These are phyloP conservation scores for Cyberlindnera euphorbiae DNA, from an alignment of 805 yeast species.

Conservation along the genomic window DNA sequence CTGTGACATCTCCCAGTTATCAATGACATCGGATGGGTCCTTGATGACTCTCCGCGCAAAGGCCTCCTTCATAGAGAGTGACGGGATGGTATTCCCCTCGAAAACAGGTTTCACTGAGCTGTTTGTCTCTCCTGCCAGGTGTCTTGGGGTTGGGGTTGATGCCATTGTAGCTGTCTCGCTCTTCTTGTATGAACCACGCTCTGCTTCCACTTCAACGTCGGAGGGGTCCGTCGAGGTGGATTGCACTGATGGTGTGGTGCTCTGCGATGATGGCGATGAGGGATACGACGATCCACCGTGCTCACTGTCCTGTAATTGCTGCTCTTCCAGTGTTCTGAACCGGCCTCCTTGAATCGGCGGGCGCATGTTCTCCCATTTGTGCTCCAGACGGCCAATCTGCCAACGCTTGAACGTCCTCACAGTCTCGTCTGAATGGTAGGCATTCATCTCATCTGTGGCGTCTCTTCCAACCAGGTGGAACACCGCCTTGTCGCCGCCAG, in stretches of 20 bases:
- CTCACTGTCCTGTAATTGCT: too few species aligned
- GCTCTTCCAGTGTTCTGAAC: slow-evolving; percentile 32
- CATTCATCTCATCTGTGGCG: slow-evolving; percentile 87
- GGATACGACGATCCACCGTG: too few species aligned
- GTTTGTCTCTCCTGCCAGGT: slow-evolving; percentile 36
- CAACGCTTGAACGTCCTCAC: slow-evolving; percentile 45
- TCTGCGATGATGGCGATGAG: too few species aligned
- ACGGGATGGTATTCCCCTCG: slow-evolving; percentile 43
- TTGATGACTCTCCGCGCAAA: slow-evolving; percentile 33
- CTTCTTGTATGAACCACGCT: background rate
- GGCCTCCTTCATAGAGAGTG: slow-evolving; percentile 31
- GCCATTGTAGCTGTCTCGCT: background rate
- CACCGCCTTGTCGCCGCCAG: slow-evolving; percentile 87
- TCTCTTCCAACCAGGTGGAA: slow-evolving; percentile 83
- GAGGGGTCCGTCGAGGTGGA: slow-evolving; percentile 16
- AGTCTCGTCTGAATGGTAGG: slow-evolving; percentile 68
- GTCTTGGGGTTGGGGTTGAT: too few species aligned
- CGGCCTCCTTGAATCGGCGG: slow-evolving; percentile 89
- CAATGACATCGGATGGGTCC: slow-evolving; percentile 52
- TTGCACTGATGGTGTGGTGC: too few species aligned
- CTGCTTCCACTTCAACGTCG: slow-evolving; percentile 14
- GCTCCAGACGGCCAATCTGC: slow-evolving; percentile 60
- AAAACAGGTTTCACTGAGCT: slow-evolving; percentile 43
- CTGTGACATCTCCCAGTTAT: slow-evolving; percentile 52
- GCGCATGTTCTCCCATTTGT: slow-evolving; percentile 65